A percentile compares a stretch with the other conserved stretches of the same genome.
These are phyloP conservation scores for Porcisia deanei DNA, from an alignment of 208 protist genomes.

Conservation along the genomic window DNA sequence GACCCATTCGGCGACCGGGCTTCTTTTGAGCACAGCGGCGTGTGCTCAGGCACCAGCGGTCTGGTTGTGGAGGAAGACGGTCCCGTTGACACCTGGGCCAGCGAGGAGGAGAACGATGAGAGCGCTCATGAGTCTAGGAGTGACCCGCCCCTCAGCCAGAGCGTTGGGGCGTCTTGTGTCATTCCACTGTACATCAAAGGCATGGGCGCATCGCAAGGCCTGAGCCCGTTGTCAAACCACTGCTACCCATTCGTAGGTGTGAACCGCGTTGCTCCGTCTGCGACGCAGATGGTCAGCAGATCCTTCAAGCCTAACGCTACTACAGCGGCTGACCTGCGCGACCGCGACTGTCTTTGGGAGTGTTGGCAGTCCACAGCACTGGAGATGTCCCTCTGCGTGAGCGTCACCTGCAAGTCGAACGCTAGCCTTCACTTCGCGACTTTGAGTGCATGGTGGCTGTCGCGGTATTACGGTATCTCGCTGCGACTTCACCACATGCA, in stretches of 20 bases:
- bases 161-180: neutral
- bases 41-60: slow-evolving; percentile 24
- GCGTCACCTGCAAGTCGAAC: slow-evolving; percentile 37
- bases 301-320: slow-evolving; percentile 20
- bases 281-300: slow-evolving; percentile 14
- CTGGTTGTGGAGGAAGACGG: slow-evolving; percentile 36
- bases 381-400: slow-evolving; percentile 49
- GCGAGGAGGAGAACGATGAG: neutral
- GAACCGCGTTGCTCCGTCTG: slow-evolving; percentile 10
- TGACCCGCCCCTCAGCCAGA: neutral
- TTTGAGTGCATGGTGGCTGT: slow-evolving; percentile 69
- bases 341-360: slow-evolving; percentile 23
- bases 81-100: slow-evolving; percentile 11
- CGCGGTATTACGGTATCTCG: slow-evolving; percentile 62
- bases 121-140: slow-evolving; percentile 3
- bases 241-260: slow-evolving; percentile 35
- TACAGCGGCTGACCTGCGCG: slow-evolving; percentile 5
- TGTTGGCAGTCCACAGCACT: slow-evolving; percentile 28
- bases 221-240: slow-evolving; percentile 22
- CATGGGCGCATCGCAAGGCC: slow-evolving; percentile 4
- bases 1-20: neutral
- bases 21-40: slow-evolving; percentile 11
- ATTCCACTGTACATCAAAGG: slow-evolving; percentile 31
- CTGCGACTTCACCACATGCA: slow-evolving; percentile 58
- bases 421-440: slow-evolving; percentile 33